phyloP scores from a whole-genome alignment of 306 rosid genomes.

The Bauhinia variegata region DNA sequence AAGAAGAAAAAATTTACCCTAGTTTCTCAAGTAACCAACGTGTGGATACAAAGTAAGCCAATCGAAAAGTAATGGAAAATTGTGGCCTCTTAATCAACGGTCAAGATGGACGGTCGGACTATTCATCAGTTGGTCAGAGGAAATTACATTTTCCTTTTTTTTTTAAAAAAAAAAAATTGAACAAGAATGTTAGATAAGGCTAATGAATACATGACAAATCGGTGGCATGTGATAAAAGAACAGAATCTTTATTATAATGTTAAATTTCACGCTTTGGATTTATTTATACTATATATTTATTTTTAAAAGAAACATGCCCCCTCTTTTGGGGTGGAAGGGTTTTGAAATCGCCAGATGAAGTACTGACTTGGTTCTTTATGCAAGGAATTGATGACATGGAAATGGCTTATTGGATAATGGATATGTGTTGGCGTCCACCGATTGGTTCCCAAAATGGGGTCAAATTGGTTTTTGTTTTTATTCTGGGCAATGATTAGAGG shows the following conservation, averaged over 20 bases:
- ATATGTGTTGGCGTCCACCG: slow-evolving; percentile 45
- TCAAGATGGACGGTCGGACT: slow-evolving; percentile 22
- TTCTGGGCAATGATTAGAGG: slow-evolving; percentile 72
- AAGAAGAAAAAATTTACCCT: neutral
- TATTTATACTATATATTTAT: neutral
- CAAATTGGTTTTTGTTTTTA: slow-evolving; percentile 61
- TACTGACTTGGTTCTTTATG: slow-evolving; percentile 3
- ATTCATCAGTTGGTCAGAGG: slow-evolving; percentile 29
- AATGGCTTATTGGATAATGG: slow-evolving; percentile 39
- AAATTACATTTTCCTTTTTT: slow-evolving; percentile 29
- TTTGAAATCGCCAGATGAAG: slow-evolving; percentile 2
- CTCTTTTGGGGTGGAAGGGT: neutral
- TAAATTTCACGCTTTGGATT: neutral
- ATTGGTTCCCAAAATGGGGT: slow-evolving; percentile 63
- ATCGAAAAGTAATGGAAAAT: neutral
- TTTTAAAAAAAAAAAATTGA: no score
- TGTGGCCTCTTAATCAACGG: slow-evolving; percentile 22
- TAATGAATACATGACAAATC: slow-evolving; percentile 35
- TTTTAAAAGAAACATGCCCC: neutral
- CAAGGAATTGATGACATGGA: slow-evolving; percentile 30
- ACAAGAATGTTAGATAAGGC: slow-evolving; percentile 39
- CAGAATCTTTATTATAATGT: slow-evolving; percentile 28
- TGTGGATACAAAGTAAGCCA: neutral
- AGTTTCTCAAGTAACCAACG: neutral
- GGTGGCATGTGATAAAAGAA: slow-evolving; percentile 44